A percentile compares a stretch with the other conserved stretches of the same genome.
Conservation (phyloP, 345 rosid genomes). For the Microcos paniculata region DNA sequence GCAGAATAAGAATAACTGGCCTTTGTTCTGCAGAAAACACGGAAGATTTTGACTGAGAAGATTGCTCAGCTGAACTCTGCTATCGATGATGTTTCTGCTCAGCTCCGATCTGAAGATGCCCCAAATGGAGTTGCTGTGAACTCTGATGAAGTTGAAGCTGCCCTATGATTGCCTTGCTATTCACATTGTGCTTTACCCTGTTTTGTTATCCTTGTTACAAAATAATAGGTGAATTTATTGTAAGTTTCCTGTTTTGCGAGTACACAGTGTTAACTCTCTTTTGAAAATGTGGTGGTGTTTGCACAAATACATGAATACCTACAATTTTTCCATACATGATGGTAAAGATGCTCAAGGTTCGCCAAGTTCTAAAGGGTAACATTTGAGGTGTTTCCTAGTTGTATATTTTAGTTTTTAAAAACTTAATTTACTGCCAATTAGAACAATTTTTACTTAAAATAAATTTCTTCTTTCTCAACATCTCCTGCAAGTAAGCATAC, state of each 20-base stretch:
- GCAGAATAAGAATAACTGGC: slow-evolving; percentile 1
- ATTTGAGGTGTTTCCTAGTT: neutral
- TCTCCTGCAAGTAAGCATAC: neutral
- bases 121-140: slow-evolving; percentile 54
- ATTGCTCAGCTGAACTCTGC: slow-evolving; percentile 87
- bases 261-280: neutral
- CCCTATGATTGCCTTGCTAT: slow-evolving; percentile 30
- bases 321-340: slow-evolving; percentile 9
- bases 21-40: slow-evolving; percentile 59
- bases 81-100: slow-evolving; percentile 77
- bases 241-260: slow-evolving; percentile 1
- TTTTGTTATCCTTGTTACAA: slow-evolving; percentile 11
- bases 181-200: slow-evolving; percentile 9
- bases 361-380: neutral
- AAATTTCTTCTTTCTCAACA: neutral
- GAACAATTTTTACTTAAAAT: neutral
- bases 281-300: neutral
- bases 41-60: slow-evolving; percentile 73
- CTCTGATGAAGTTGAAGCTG: slow-evolving; percentile 66
- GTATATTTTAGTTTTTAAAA: neutral
- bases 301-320: neutral
- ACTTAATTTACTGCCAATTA: neutral
- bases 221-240: slow-evolving; percentile 25
- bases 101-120: slow-evolving; percentile 64
- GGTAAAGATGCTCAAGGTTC: neutral